Percentiles rank a stretch among this genome's conserved stretches.
phyloP scores from a whole-genome alignment of 2,329 filamentous ascomycete genomes.

The Cladophialophora exuberans region DNA sequence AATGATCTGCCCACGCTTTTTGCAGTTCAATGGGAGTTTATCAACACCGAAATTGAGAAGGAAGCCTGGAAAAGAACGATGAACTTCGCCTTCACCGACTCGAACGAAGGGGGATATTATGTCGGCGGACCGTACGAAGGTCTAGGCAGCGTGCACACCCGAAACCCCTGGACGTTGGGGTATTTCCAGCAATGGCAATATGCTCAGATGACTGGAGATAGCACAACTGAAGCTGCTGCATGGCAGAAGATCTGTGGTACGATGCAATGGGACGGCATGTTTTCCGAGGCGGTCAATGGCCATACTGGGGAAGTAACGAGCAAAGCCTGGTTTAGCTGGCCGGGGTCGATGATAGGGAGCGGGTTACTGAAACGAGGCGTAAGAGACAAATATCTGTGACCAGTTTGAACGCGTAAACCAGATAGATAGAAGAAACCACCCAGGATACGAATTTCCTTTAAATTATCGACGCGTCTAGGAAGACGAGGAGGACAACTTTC shows the following conservation, averaged over 20 bases:
- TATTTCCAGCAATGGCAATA: conserved; percentile 23
- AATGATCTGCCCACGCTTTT: conserved; percentile 23
- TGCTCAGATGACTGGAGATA: conserved; percentile 17
- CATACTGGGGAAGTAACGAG: conserved; percentile 20
- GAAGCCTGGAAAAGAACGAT: conserved; percentile 23
- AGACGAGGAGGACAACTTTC: no score
- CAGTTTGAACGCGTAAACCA: background rate
- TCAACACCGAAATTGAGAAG: conserved; percentile 3
- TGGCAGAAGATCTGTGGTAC: conserved; percentile 17
- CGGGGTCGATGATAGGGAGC: conserved; percentile 22
- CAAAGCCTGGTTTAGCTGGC: conserved; percentile 25
- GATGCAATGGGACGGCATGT: conserved; percentile 24
- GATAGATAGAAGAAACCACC: background rate
- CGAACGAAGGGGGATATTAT: conserved; percentile 20
- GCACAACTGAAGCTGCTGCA: conserved; percentile 1
- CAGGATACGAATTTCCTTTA: no score
- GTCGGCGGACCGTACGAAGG: conserved; percentile 17
- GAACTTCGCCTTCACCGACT: conserved; percentile 14
- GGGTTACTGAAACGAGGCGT: conserved; percentile 11
- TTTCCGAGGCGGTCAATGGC: conserved; percentile 19
- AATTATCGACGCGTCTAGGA: no score
- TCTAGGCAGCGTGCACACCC: conserved; percentile 21
- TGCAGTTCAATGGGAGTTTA: conserved; percentile 15
- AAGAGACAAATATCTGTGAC: conserved; percentile 18
- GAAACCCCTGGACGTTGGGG: conserved; percentile 18